These are phyloP conservation scores for Castanospermum australe DNA, from an alignment of 306 rosid species.

Conservation along the genomic window DNA sequence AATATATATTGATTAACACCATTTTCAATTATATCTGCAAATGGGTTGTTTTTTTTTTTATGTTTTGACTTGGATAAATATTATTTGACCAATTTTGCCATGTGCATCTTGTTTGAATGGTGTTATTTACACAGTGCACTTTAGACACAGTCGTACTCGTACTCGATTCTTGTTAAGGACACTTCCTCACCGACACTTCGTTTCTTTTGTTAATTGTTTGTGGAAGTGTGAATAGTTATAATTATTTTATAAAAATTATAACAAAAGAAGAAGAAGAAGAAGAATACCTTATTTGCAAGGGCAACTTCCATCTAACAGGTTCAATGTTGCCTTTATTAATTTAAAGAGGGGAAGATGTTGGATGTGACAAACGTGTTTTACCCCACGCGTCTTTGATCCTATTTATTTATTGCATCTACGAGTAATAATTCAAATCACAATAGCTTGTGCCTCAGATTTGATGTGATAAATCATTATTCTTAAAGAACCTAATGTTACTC, in stretches of 20 bases:
- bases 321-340: too few relatives aligned
- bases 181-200: conserved; percentile 17
- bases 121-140: neutral
- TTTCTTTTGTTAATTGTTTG: neutral
- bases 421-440: neutral
- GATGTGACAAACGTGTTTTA: neutral
- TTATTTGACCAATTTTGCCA: neutral
- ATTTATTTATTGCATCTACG: neutral
- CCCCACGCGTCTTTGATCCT: neutral
- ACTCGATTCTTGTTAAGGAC: neutral
- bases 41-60: neutral
- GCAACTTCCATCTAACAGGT: too few relatives aligned
- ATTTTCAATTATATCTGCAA: neutral
- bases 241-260: neutral
- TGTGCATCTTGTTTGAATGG: neutral
- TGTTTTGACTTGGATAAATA: neutral
- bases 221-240: neutral
- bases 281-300: too few relatives aligned
- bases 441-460: neutral
- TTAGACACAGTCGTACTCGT: neutral
- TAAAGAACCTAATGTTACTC: neutral
- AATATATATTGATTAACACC: too few relatives aligned
- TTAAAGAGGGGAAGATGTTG: too few relatives aligned
- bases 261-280: too few relatives aligned
- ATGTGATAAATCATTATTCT: too few relatives aligned